Conservation (phyloP, 208 protist species). For the Crithidia mellificae region DNA sequence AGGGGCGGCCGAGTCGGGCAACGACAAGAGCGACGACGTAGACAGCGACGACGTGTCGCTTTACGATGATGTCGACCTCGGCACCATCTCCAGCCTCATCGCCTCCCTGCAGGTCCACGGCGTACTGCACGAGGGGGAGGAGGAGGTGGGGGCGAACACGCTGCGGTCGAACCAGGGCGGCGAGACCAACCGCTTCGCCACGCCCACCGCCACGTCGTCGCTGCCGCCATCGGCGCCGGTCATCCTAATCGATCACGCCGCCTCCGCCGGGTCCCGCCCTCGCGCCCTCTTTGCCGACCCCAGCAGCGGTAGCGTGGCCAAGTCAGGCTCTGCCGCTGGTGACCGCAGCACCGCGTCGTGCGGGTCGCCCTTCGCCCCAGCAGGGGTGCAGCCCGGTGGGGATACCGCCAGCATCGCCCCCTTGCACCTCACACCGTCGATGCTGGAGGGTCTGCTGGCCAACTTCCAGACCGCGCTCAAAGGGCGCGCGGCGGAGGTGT, state of each 20-base stretch:
- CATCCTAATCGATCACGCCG: not conserved
- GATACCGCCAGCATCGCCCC: conserved; percentile 9
- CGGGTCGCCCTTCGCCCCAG: conserved; percentile 3
- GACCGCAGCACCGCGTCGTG: not conserved
- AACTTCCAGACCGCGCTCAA: conserved; percentile 30
- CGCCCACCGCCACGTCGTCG: not conserved
- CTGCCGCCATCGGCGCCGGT: not conserved
- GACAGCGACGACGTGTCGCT: conserved; percentile 9
- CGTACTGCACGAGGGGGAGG: not conserved
- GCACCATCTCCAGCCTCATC: conserved; percentile 35
- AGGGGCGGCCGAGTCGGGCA: not conserved
- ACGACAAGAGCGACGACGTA: not conserved
- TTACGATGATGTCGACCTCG: conserved; percentile 31
- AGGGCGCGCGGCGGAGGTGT: conserved; percentile 10
- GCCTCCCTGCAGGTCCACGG: conserved; percentile 21
- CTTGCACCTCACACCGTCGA: conserved; percentile 22
- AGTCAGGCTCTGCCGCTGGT: not conserved
- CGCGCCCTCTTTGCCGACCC: conserved; percentile 12
- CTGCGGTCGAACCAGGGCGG: not conserved
- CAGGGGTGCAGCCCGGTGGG: not conserved
- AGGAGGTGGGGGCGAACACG: not conserved
- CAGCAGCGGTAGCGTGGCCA: not conserved
- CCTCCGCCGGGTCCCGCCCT: not conserved
- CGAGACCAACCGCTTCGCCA: not conserved
- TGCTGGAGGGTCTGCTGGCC: conserved; percentile 25